Base-by-base conservation (phyloP, 768 basidiomycete species). In the Termitomyces eurrhizus region DNA sequence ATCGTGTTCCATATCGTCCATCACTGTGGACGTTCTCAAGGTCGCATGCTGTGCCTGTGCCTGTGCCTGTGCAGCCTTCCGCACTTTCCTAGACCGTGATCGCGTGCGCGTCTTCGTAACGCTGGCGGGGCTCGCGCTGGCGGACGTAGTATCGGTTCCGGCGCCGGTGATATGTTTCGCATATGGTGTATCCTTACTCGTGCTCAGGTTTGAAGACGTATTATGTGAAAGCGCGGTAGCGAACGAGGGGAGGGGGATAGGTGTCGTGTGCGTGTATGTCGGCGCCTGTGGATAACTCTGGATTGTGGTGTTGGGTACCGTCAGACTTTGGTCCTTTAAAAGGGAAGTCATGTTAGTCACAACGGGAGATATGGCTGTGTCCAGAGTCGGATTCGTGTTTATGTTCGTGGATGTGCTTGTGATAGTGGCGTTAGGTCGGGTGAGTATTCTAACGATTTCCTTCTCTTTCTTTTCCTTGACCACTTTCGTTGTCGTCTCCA, bases 191-290 rank as follows among this genome's bases (percentile, higher is more conserved):
- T 44, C 42, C 42, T 11, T 7, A 14, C n/a, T 18, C 6, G 14
- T 29, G 39, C 26, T 29, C 1, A 14, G 8, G 12, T 54, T 54
- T 29, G 16, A 16, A 3, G 18, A 42, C 12, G 14, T 11, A 32
- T 54, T 12, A 55, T 44, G 52, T 11, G 54, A 36, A 21, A 61
- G 50, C 18, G 72, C 68, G 5, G 76, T 78, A 6, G 78, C 77
- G 62, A 79, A 79, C 3, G 78, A 78, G 8, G 78, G 77, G 18
- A 77, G 64, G 5, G 75, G 73, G 36, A 79, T 76, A 7, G 69
- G 68, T 21, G 71, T 66, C 7, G 45, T 59, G 39, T 57, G 55
- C 2, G 11, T 44, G 42, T 44, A 21, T 44, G 18, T 42, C 41
- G 7, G 18, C 18, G 42, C 42, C 42, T 44, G 42, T 9, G 42